These are phyloP conservation scores for Lecanicillium sp. DNA, from an alignment of 2,329 filamentous ascomycete species.

Conservation along the genomic window DNA sequence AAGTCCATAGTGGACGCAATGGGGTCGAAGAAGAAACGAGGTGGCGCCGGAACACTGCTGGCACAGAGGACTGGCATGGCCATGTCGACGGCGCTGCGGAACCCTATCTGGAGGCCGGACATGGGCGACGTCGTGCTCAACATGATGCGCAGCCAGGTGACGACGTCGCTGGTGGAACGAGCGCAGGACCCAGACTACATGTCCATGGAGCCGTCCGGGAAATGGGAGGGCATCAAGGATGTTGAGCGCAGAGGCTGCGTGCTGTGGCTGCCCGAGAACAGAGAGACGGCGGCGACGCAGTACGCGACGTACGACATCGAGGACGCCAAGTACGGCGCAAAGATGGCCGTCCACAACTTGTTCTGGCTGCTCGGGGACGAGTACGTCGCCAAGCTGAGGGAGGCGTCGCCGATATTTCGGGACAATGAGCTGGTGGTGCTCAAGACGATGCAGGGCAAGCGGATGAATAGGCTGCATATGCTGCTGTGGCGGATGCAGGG, in stretches of 20 bases:
- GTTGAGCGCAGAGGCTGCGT: slow-evolving; percentile 36
- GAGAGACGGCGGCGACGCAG: slow-evolving; percentile 18
- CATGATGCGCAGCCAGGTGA: slow-evolving; percentile 39
- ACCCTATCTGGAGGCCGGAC: slow-evolving; percentile 39
- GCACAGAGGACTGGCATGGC: slow-evolving; percentile 2
- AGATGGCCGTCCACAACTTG: slow-evolving; percentile 47
- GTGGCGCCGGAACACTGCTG: slow-evolving; percentile 11
- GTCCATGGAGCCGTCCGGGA: slow-evolving; percentile 29
- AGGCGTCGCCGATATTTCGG: slow-evolving; percentile 23
- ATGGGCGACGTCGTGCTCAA: slow-evolving; percentile 48
- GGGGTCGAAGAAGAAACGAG: slow-evolving; percentile 12
- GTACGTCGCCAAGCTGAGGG: slow-evolving; percentile 31
- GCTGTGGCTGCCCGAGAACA: slow-evolving; percentile 29
- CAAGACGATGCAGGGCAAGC: slow-evolving; percentile 24
- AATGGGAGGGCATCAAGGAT: slow-evolving; percentile 35
- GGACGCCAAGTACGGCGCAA: slow-evolving; percentile 22
- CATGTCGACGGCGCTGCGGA: slow-evolving; percentile 10
- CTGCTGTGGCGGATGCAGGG: slow-evolving; percentile 53
- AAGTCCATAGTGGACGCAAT: slow-evolving; percentile 21
- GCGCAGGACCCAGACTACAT: slow-evolving; percentile 25
- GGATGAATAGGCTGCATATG: slow-evolving; percentile 37
- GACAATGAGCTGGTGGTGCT: slow-evolving; percentile 36
- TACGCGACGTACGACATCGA: slow-evolving; percentile 39
- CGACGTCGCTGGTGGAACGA: slow-evolving; percentile 37
- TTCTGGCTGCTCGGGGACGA: slow-evolving; percentile 40